phyloP scores from a whole-genome alignment of 805 yeast genomes.

The Yamadazyma paraphyllophila region DNA sequence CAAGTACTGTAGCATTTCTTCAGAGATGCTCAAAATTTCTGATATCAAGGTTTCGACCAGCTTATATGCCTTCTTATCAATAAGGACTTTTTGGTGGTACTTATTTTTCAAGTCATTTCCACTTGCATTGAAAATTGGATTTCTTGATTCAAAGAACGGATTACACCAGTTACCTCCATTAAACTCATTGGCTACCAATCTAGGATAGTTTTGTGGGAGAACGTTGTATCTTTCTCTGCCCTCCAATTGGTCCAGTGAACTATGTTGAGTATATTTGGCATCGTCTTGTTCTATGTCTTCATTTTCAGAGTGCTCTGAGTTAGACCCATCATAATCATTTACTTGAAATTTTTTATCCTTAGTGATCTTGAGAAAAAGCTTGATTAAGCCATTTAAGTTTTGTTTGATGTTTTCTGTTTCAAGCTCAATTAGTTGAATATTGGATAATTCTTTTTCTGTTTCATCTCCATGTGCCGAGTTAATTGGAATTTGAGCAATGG shows the following conservation, averaged over 20 bases:
- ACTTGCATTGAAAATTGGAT: constrained; percentile 37
- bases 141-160: constrained; percentile 51
- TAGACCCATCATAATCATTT: constrained; percentile 39
- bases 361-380: constrained; percentile 32
- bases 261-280: not conserved
- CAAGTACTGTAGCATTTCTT: constrained; percentile 42
- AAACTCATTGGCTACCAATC: constrained; percentile 63
- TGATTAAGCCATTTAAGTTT: constrained; percentile 27
- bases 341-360: constrained; percentile 28
- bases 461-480: constrained; percentile 6
- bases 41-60: constrained; percentile 33
- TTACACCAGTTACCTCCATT: constrained; percentile 81
- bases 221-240: constrained; percentile 35
- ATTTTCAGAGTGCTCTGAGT: constrained; percentile 22
- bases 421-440: constrained; percentile 30
- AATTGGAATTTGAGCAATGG: constrained; percentile 16
- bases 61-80: constrained; percentile 49
- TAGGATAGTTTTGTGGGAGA: constrained; percentile 67
- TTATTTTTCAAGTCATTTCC: constrained; percentile 43
- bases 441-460: constrained; percentile 14
- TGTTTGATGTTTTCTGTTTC: constrained; percentile 38
- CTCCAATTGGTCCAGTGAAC: not conserved
- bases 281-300: constrained; percentile 7
- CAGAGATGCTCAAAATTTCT: constrained; percentile 37
- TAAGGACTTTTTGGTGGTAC: constrained; percentile 44